Evolutionary conservation across 164 flowering plant genomes (phyloP).

Genomic region (Aristolochia californica): DNA sequence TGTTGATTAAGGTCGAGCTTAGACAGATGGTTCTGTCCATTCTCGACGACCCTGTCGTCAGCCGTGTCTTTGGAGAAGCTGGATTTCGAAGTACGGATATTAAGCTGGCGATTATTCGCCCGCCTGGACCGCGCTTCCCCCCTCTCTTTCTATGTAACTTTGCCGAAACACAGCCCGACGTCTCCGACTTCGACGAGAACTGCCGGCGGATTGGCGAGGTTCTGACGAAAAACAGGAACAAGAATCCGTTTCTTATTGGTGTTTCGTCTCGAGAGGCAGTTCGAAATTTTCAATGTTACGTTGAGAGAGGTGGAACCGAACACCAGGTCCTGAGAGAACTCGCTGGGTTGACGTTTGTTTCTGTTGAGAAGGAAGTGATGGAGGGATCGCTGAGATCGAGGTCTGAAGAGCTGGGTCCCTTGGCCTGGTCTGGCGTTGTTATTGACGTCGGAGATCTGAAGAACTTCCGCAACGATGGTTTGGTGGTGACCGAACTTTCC

Average conservation of each 20-base stretch:
- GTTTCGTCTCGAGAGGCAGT: conserved; percentile 46
- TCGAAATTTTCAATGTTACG: conserved; percentile 29
- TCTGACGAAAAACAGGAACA: conserved; percentile 37
- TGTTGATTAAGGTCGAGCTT: conserved; percentile 62
- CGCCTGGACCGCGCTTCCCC: conserved; percentile 35
- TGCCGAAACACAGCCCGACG: conserved; percentile 14
- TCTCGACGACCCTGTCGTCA: conserved; percentile 92
- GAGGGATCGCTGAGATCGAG: conserved; percentile 14
- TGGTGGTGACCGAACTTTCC: conserved; percentile 34
- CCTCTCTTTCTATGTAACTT: conserved; percentile 62
- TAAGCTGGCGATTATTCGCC: conserved; percentile 66
- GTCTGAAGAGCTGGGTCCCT: conserved; percentile 22
- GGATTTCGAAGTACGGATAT: conserved; percentile 83
- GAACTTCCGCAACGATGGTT: conserved; percentile 29
- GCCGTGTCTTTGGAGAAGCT: conserved; percentile 81
- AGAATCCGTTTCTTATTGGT: conserved; percentile 78
- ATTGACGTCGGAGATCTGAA: conserved; percentile 67
- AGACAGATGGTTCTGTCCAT: conserved; percentile 65
- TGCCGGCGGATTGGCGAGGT: conserved; percentile 52
- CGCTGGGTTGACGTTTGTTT: conserved; percentile 33
- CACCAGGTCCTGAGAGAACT: conserved; percentile 30
- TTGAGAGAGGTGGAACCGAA: conserved; percentile 25
- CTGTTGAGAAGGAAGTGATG: conserved; percentile 34
- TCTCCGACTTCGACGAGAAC: conserved; percentile 31
- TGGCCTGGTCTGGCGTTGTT: conserved; percentile 24